These are phyloP conservation scores for Murraya paniculata DNA, from an alignment of 345 rosid genomes.

Conservation along the genomic window DNA sequence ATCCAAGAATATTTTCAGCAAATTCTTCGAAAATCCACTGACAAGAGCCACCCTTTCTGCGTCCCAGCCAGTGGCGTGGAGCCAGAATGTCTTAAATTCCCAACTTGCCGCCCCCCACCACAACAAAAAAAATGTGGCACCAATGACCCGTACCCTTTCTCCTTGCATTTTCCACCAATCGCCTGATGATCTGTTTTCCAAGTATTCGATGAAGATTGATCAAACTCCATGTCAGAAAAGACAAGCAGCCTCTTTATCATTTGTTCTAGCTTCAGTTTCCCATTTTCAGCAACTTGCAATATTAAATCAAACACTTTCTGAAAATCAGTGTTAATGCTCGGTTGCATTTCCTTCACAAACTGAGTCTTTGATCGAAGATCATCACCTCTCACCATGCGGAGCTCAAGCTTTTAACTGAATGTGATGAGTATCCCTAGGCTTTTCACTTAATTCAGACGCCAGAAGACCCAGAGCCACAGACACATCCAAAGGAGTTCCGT, in stretches of 20 bases:
- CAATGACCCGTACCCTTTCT: slow-evolving; percentile 44
- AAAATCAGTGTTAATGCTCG: slow-evolving; percentile 39
- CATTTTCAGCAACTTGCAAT: slow-evolving; percentile 40
- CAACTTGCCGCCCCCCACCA: too few relatives aligned
- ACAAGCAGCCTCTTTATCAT: slow-evolving; percentile 59
- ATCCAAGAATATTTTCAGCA: slow-evolving; percentile 50
- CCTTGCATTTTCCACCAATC: slow-evolving; percentile 38
- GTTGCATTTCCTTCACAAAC: slow-evolving; percentile 35
- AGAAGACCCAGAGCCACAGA: slow-evolving; percentile 53
- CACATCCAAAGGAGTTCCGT: slow-evolving; percentile 49
- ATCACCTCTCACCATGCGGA: slow-evolving; percentile 35
- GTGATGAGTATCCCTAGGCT: slow-evolving; percentile 61
- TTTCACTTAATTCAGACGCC: slow-evolving; percentile 43
- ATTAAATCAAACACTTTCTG: slow-evolving; percentile 52
- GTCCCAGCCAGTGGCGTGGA: slow-evolving; percentile 42
- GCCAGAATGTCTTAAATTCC: slow-evolving; percentile 58
- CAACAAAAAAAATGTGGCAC: slow-evolving; percentile 68
- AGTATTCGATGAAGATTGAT: slow-evolving; percentile 24
- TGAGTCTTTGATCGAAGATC: slow-evolving; percentile 25
- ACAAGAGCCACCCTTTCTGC: slow-evolving; percentile 54
- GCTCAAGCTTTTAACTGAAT: slow-evolving; percentile 39
- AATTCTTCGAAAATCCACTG: slow-evolving; percentile 65
- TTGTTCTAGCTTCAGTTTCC: slow-evolving; percentile 40
- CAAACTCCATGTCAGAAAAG: slow-evolving; percentile 72
- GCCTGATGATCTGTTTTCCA: slow-evolving; percentile 53